These are phyloP conservation scores for Pythium diclinum DNA, from an alignment of 352 stramenopile genomes.

Conservation along the genomic window DNA sequence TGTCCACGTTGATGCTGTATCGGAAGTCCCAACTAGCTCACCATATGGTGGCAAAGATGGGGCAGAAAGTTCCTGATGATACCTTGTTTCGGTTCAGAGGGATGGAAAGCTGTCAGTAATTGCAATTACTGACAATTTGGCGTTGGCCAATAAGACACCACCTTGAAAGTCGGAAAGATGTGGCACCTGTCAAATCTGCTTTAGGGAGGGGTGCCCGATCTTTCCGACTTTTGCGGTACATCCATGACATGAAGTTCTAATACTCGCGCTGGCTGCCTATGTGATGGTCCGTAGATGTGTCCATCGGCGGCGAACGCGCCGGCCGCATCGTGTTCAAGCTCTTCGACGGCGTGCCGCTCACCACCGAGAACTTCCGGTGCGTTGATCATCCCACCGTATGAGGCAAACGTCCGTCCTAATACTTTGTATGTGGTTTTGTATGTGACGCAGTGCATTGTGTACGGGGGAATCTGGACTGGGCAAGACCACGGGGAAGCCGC, in stretches of 20 bases:
- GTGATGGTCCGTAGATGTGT: constrained; percentile 65
- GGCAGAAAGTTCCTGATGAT: no score
- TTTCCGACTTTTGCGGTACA: constrained; percentile 5
- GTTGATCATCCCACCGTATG: neutral
- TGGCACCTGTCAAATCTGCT: neutral
- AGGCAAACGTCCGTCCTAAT: no score
- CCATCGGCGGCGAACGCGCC: constrained; percentile 77
- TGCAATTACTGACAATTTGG: neutral
- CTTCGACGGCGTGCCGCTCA: constrained; percentile 51
- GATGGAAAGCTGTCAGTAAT: no score
- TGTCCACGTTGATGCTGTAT: no score
- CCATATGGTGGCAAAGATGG: no score
- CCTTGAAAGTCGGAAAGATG: neutral
- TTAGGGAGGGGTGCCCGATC: neutral
- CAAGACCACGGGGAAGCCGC: constrained; percentile 45
- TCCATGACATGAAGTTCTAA: neutral
- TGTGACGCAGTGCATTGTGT: constrained; percentile 34
- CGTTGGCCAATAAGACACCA: neutral
- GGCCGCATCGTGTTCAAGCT: constrained; percentile 68
- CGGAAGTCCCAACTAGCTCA: no score
- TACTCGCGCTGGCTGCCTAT: neutral
- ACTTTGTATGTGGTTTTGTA: no score
- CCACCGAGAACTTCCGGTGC: constrained; percentile 65
- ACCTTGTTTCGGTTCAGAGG: no score
- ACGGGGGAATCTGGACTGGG: constrained; percentile 73